phyloP scores from a whole-genome alignment of 139 green algal species.

The Nannochloris sp. region DNA sequence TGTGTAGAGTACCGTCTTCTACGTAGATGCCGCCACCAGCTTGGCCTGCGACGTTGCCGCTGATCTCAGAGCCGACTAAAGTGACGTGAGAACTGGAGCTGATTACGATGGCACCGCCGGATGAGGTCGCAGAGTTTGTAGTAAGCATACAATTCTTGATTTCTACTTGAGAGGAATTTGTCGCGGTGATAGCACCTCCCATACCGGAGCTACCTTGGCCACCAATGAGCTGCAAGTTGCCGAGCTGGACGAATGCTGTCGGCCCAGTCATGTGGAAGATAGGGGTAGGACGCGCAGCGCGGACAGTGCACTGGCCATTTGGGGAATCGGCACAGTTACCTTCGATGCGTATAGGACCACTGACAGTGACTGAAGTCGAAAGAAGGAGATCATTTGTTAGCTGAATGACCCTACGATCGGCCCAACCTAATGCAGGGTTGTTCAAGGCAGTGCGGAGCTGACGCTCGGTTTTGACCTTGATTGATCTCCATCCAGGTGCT shows the following conservation, averaged over 20 bases:
- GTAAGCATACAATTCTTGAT: neutral
- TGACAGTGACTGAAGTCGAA: neutral
- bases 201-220: neutral
- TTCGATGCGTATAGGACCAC: neutral
- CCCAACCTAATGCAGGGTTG: neutral
- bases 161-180: constrained; percentile 11
- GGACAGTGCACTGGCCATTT: neutral
- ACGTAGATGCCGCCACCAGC: constrained; percentile 4
- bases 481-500: neutral
- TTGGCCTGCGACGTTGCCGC: constrained; percentile 3
- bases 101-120: neutral
- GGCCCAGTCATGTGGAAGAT: constrained; percentile 17
- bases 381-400: constrained; percentile 8
- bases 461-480: constrained; percentile 3
- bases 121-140: neutral
- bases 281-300: neutral
- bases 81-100: neutral
- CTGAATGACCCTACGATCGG: constrained; percentile 3
- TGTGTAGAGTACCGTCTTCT: neutral
- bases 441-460: constrained; percentile 14
- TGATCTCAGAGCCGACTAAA: neutral
- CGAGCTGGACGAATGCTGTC: constrained; percentile 12
- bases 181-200: constrained; percentile 7
- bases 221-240: constrained; percentile 1
- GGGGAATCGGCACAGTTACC: neutral